Conservation (phyloP, 1,284 basidiomycete genomes). For the Sanghuangporus weigelae region DNA sequence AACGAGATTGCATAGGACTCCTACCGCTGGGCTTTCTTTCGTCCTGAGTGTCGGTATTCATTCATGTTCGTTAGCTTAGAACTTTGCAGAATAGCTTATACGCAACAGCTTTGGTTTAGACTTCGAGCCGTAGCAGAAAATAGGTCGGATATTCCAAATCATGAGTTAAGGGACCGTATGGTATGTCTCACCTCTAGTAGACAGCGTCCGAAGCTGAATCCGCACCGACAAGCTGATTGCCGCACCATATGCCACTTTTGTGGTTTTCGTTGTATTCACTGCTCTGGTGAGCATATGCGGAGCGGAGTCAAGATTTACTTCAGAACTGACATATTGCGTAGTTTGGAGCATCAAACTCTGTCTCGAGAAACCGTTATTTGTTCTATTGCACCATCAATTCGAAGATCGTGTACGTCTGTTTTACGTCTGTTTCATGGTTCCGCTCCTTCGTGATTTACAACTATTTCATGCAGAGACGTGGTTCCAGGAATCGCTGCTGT, state of each 20-base stretch:
- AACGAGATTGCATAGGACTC: background rate
- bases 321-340: background rate
- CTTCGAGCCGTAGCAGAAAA: background rate
- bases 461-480: background rate
- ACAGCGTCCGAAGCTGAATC: background rate
- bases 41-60: conserved; percentile 6
- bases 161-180: background rate
- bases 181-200: background rate
- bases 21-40: conserved; percentile 11
- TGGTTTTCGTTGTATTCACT: conserved; percentile 1
- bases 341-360: conserved; percentile 2
- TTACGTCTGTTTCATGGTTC: background rate
- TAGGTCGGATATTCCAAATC: background rate
- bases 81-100: background rate
- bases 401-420: conserved; percentile 1
- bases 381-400: conserved; percentile 16
- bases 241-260: conserved; percentile 9
- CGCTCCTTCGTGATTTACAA: background rate
- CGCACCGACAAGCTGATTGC: background rate
- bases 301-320: background rate
- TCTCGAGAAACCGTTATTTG: conserved; percentile 6
- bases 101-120: conserved; percentile 9
- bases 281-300: background rate
- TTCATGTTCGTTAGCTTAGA: background rate
- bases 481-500: conserved; percentile 7